These are phyloP conservation scores for Nicotiana paniculata DNA, from an alignment of 257 asterid genomes.

Conservation along the genomic window DNA sequence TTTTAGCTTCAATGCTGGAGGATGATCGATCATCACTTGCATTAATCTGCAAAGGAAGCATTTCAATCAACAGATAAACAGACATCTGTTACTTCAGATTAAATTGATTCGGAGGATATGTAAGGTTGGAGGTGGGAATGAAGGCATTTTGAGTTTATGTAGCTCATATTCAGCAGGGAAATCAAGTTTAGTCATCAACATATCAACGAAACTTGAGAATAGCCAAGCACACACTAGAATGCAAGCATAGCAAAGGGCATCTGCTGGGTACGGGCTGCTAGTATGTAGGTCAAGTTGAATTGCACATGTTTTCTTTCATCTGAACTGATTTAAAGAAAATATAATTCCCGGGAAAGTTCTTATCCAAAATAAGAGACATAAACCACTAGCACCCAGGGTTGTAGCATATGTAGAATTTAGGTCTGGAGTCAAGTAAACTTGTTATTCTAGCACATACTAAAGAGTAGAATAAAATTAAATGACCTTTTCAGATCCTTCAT, in stretches of 20 bases:
- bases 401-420: neutral
- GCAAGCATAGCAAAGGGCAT: neutral
- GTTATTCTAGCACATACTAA: neutral
- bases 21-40: constrained; percentile 97
- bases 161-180: constrained; percentile 1
- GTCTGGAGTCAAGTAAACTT: neutral
- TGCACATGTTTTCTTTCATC: neutral
- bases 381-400: neutral
- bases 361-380: neutral
- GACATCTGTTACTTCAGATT: neutral
- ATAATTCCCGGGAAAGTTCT: neutral
- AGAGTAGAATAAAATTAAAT: neutral
- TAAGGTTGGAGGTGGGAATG: neutral
- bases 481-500: neutral
- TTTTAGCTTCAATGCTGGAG: constrained; percentile 77
- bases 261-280: neutral
- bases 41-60: constrained; percentile 63
- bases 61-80: neutral
- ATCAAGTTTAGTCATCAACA: neutral
- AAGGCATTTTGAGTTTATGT: neutral
- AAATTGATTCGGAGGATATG: neutral
- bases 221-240: constrained; percentile 3
- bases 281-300: neutral
- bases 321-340: neutral
- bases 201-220: neutral